A percentile compares a stretch with the other conserved stretches of the same genome.
Conservation (phyloP, 2,329 filamentous ascomycete species). For the Aspergillus uvarum region DNA sequence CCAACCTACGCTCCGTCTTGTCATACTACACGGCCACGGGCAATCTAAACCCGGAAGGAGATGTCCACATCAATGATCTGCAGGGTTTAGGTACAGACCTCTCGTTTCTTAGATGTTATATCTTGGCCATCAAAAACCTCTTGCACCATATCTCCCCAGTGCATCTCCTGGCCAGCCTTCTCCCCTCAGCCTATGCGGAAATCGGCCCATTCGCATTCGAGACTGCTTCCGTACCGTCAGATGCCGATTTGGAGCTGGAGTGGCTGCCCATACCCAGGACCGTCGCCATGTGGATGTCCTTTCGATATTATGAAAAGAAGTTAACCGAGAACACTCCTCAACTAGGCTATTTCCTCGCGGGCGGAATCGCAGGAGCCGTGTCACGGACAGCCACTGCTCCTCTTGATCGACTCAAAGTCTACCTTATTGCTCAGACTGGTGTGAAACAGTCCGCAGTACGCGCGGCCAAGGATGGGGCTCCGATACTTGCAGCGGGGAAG, state of each 20-base stretch:
- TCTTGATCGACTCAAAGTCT: slow-evolving; percentile 95
- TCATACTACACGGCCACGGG: slow-evolving; percentile 90
- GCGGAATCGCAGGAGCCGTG: slow-evolving; percentile 89
- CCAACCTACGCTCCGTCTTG: slow-evolving; percentile 74
- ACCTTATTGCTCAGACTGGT: slow-evolving; percentile 86
- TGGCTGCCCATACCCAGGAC: slow-evolving; percentile 43
- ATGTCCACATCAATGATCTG: slow-evolving; percentile 89
- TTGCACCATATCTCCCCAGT: slow-evolving; percentile 39
- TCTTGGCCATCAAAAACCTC: slow-evolving; percentile 34
- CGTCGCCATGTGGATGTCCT: slow-evolving; percentile 46
- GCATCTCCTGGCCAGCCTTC: slow-evolving; percentile 31
- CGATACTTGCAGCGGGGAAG: slow-evolving; percentile 63
- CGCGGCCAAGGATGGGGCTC: slow-evolving; percentile 69
- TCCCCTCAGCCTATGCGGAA: slow-evolving; percentile 37
- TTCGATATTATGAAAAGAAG: slow-evolving; percentile 46
- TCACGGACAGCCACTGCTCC: slow-evolving; percentile 94
- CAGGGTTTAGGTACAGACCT: slow-evolving; percentile 81
- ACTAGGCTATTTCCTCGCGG: slow-evolving; percentile 93
- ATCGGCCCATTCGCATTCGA: slow-evolving; percentile 27
- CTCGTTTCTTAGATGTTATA: slow-evolving; percentile 41
- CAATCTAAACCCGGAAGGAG: slow-evolving; percentile 88
- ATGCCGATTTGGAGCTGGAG: slow-evolving; percentile 42
- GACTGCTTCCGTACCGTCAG: slow-evolving; percentile 31
- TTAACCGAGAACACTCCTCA: slow-evolving; percentile 49
- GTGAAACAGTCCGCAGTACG: slow-evolving; percentile 58